A percentile compares a stretch with the other conserved stretches of the same genome.
These are phyloP conservation scores for Verticillium alfalfae DNA, from an alignment of 2,329 filamentous ascomycete genomes.

Conservation along the genomic window DNA sequence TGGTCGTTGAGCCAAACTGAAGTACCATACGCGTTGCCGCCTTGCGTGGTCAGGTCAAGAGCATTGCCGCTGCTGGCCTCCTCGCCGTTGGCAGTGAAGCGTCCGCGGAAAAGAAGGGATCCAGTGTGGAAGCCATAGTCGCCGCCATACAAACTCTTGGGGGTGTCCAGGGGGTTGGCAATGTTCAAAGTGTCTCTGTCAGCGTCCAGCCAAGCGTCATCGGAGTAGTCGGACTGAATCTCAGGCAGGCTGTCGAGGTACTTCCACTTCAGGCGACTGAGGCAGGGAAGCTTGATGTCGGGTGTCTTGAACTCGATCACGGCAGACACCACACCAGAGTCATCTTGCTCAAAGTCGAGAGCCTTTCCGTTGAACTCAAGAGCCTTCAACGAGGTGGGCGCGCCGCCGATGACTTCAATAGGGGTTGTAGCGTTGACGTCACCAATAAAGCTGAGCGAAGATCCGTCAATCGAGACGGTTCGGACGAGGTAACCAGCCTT, in stretches of 20 bases:
- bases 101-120: constrained; percentile 59
- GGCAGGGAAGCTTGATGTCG: constrained; percentile 7
- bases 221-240: constrained; percentile 13
- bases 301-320: constrained; percentile 11
- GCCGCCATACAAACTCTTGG: constrained; percentile 56
- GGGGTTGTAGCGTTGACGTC: constrained; percentile 15
- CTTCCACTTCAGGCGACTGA: constrained; percentile 8
- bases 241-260: constrained; percentile 16
- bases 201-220: constrained; percentile 40
- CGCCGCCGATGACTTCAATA: constrained; percentile 15
- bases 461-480: constrained; percentile 8
- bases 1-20: constrained; percentile 56
- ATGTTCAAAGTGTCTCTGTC: constrained; percentile 19
- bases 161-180: constrained; percentile 41
- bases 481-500: constrained; percentile 17
- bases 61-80: constrained; percentile 33
- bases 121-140: constrained; percentile 69
- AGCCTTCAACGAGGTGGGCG: constrained; percentile 7
- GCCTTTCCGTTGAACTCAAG: constrained; percentile 13
- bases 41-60: constrained; percentile 52
- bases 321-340: constrained; percentile 11
- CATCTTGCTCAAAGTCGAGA: constrained; percentile 10
- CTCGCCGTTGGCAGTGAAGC: constrained; percentile 47
- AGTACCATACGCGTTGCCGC: constrained; percentile 59
- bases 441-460: constrained; percentile 14